Percentiles rank a stretch among this genome's conserved stretches.
phyloP scores from a whole-genome alignment of 2,329 filamentous ascomycete species.

The Neonectria neomacrospora region DNA sequence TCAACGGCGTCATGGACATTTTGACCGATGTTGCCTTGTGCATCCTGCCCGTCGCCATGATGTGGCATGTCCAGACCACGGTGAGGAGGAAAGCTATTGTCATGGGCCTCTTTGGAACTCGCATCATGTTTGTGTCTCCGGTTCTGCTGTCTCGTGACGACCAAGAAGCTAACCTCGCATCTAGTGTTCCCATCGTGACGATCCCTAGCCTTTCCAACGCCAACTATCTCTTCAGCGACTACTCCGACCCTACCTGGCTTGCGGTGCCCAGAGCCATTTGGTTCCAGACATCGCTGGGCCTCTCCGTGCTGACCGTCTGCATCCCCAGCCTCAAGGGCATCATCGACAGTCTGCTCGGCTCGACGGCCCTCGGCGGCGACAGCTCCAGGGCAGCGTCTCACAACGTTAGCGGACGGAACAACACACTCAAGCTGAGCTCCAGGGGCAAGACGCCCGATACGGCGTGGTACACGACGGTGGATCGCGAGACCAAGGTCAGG shows the following conservation, averaged over 20 bases:
- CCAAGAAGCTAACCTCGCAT: background rate
- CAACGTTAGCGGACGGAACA: conserved; percentile 6
- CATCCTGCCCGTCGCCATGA: conserved; percentile 36
- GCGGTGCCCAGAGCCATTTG: conserved; percentile 33
- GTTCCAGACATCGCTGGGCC: conserved; percentile 36
- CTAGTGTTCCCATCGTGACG: conserved; percentile 34
- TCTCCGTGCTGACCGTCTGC: conserved; percentile 39
- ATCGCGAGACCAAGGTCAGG: conserved; percentile 20
- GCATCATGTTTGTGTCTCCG: conserved; percentile 30
- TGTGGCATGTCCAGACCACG: conserved; percentile 41
- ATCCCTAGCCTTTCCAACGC: conserved; percentile 33
- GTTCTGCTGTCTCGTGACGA: too few relatives aligned
- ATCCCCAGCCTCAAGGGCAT: conserved; percentile 40
- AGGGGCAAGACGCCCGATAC: conserved; percentile 15
- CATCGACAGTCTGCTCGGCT: conserved; percentile 38
- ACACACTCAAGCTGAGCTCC: conserved; percentile 10
- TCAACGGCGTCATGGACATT: conserved; percentile 34
- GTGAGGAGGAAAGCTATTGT: conserved; percentile 33
- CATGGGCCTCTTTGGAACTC: conserved; percentile 35
- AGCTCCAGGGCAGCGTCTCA: conserved; percentile 23
- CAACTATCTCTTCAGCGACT: conserved; percentile 28
- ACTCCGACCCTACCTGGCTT: conserved; percentile 33
- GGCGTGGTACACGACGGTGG: conserved; percentile 27
- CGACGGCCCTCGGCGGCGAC: conserved; percentile 31
- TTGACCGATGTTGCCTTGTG: conserved; percentile 34